Evolutionary conservation across 2,329 filamentous ascomycete species (phyloP), one percentile per base, ranked within the genome.

Genomic region (Penicillium sp.): DNA sequence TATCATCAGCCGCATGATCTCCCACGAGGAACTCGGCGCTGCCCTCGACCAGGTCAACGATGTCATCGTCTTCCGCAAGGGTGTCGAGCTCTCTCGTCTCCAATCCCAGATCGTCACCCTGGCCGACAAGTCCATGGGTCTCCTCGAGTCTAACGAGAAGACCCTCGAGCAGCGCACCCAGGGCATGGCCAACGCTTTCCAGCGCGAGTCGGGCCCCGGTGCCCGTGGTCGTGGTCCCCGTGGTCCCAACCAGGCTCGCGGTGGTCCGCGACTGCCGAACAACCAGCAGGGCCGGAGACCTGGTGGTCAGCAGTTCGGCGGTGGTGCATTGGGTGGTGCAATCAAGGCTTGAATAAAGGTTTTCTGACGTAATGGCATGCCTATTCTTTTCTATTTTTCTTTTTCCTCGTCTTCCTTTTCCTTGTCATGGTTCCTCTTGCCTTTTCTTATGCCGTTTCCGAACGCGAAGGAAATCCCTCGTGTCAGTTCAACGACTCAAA

Each of bases 61-160:
- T 66, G 96, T 91, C 51, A 91, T 99, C 78, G 95, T 98, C 80
- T 99, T 99, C 90, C 90, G 95, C 78, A 98, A 99, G 87, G 96
- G 95, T 58, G 95, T 99, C 62, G 96, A 99, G 83, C 86, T 99
- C 63, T 96, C 91, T 72, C 88, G 96, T 68, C 86, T 99, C 63
- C 95, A 99, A 80, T 96, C 91, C 75, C 84, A 99, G 71, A 93
- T 96, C 31, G 87, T 99, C 64, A 95, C 93, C 10, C 84, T 99
- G 52, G 91, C 90, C 58, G 95, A 99, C 82, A 99, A 98, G 85
- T 93, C 95, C 57, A 96, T 92, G 73, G 87, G 89, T 52, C 88
- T 99, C 59, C 96, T 98, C 73, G 96, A 99, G 84, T 88, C 88
- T 68, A 99, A 99, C 80, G 95, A 99, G 83, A 89, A 96, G 76